Evolutionary conservation across 148 eudicot species (phyloP), one percentile per base, ranked within the genome.

Genomic region (Spergularia marina): DNA sequence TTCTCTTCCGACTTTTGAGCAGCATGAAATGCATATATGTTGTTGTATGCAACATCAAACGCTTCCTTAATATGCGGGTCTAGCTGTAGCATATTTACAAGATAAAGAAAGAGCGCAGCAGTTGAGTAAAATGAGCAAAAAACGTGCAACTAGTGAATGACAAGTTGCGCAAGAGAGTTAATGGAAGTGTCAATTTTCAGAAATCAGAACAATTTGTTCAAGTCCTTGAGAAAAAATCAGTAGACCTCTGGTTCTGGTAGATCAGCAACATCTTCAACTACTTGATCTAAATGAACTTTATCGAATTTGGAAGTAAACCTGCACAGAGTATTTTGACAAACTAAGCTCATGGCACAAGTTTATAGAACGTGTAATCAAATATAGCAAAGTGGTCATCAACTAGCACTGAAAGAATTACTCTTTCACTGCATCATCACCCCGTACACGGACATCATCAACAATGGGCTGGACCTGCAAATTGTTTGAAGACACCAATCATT

Each of bases 361-460:
- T 41, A 52, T 7, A 12, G 54, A 23, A 76, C 17, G n/a, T 56
- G 40, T 21, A 49, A 41, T 34, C 17, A 53, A 10, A 5, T 18
- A 56, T 1, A 53, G 44, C 14, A 40, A 36, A 39, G 59, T 4
- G 8, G 8, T 12, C 7, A 73, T 71, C 76, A 53, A 20, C 4
- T 61, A 30, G 81, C 41, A 77, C 68, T 80, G 72, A 82, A 3
- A 76, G 81, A 84, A 87, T 44, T 76, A 96, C 99, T 91, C 91
- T 86, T 91, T 92, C 82, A 96, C 99, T 53, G 99, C 99, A 69
- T 82, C 88, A 84, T 96, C 99, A 25, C 99, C 99, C 77, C 91
- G 90, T 68, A 70, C 59, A 47, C 95, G 87, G 23, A 96, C 91
- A 80, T 91, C 91, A 73, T 96, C 97, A 72, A 96, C 93, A 81